These are phyloP conservation scores for Jamesozyma jinghongensis DNA, from an alignment of 805 yeast genomes.

Conservation along the genomic window DNA sequence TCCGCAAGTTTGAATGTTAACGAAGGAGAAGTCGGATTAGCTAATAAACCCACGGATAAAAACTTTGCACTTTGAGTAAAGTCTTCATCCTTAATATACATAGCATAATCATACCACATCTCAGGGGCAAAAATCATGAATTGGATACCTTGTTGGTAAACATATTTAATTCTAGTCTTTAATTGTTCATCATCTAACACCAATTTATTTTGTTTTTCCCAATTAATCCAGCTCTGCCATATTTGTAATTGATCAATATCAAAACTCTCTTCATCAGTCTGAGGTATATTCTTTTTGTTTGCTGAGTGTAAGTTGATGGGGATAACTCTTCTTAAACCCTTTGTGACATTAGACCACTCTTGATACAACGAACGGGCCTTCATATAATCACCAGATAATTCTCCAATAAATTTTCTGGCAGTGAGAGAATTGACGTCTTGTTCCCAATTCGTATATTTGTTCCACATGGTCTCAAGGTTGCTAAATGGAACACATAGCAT, in stretches of 20 bases:
- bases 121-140: slow-evolving; percentile 26
- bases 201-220: slow-evolving; percentile 69
- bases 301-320: slow-evolving; percentile 22
- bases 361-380: slow-evolving; percentile 68
- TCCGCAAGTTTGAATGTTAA: slow-evolving; percentile 63
- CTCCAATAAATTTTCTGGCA: slow-evolving; percentile 78
- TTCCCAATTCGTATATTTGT: slow-evolving; percentile 74
- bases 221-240: slow-evolving; percentile 70
- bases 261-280: slow-evolving; percentile 11
- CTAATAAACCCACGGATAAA: slow-evolving; percentile 44
- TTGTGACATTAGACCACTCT: slow-evolving; percentile 56
- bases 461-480: slow-evolving; percentile 73
- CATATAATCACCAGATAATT: slow-evolving; percentile 78
- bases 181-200: slow-evolving; percentile 44
- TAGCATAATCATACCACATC: slow-evolving; percentile 33
- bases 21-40: slow-evolving; percentile 64
- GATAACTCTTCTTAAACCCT: slow-evolving; percentile 37
- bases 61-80: slow-evolving; percentile 23
- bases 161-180: slow-evolving; percentile 53
- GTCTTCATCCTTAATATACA: slow-evolving; percentile 21
- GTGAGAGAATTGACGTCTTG: slow-evolving; percentile 62
- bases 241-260: slow-evolving; percentile 34
- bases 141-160: slow-evolving; percentile 57
- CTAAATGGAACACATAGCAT: slow-evolving; percentile 69
- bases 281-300: slow-evolving; percentile 23